Evolutionary conservation across 306 rosid genomes (phyloP).

Genomic region (Bauhinia variegata): DNA sequence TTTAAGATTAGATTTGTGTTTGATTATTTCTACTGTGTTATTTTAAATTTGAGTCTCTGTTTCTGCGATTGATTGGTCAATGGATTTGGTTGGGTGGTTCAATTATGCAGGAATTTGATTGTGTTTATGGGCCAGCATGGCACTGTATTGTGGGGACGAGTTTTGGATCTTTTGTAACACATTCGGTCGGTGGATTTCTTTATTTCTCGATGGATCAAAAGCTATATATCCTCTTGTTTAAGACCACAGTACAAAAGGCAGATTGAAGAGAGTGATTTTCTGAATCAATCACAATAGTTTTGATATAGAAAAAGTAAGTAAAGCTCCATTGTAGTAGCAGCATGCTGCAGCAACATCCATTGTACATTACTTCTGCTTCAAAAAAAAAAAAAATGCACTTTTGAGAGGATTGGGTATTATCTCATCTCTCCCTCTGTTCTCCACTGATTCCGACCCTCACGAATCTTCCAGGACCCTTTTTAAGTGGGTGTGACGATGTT

Average conservation of each 20-base stretch:
- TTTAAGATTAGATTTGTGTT: not conserved
- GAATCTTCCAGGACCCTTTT: not conserved
- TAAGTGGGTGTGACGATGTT: not conserved
- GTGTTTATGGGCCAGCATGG: constrained; percentile 98
- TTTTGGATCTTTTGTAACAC: constrained; percentile 97
- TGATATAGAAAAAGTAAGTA: constrained; percentile 31
- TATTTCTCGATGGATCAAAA: constrained; percentile 95
- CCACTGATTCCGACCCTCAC: constrained; percentile 7
- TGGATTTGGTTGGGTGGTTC: constrained; percentile 43
- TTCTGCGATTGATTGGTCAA: constrained; percentile 45
- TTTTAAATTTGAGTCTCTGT: constrained; percentile 28
- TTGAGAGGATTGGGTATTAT: not conserved
- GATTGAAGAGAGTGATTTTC: constrained; percentile 45
- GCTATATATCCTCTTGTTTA: constrained; percentile 82
- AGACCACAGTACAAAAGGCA: constrained; percentile 90
- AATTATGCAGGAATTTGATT: constrained; percentile 89
- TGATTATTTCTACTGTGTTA: not conserved
- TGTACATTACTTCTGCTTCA: constrained; percentile 45
- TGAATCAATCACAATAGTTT: constrained; percentile 33
- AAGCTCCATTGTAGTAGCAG: constrained; percentile 30
- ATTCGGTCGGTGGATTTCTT: constrained; percentile 88
- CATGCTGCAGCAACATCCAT: constrained; percentile 10
- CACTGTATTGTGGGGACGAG: constrained; percentile 95
- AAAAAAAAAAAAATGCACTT: not conserved
- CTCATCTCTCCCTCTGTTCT: no score